A percentile compares a stretch with the other conserved stretches of the same genome.
Evolutionary conservation across 139 green algal species (phyloP).

Genomic region (Dunaliella primolecta): DNA sequence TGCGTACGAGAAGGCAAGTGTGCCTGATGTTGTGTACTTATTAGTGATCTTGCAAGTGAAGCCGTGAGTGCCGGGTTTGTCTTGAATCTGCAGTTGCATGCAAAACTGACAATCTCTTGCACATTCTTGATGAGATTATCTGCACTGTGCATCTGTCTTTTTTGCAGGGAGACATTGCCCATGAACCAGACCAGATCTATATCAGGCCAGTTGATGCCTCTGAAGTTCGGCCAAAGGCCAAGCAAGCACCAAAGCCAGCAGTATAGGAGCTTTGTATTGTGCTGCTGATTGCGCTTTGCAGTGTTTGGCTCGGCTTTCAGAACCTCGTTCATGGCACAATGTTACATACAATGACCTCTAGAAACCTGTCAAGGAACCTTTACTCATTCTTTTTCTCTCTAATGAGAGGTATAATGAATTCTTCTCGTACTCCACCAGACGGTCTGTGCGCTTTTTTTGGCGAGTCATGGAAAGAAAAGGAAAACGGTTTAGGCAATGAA

Average conservation of each 20-base stretch:
- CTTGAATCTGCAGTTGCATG: not conserved
- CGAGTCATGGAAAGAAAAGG: too few species aligned
- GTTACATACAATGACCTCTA: too few species aligned
- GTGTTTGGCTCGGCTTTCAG: too few species aligned
- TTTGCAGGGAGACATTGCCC: conserved; percentile 15
- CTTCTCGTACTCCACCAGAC: too few species aligned
- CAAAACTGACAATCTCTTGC: not conserved
- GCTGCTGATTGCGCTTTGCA: too few species aligned
- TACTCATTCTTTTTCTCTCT: too few species aligned
- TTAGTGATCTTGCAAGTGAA: not conserved
- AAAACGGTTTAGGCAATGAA: too few species aligned
- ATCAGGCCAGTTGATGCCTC: conserved; percentile 61
- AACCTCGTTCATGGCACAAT: too few species aligned
- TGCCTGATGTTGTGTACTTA: not conserved
- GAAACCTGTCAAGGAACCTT: too few species aligned
- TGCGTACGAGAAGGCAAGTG: conserved; percentile 66
- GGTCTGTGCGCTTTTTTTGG: too few species aligned
- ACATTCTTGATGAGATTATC: not conserved
- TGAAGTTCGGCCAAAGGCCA: conserved; percentile 72
- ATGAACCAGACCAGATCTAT: conserved; percentile 65
- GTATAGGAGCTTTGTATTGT: too few species aligned
- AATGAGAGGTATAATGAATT: too few species aligned
- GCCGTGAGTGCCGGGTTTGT: not conserved
- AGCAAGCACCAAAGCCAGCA: not conserved
- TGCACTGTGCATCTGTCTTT: not conserved